Base-by-base conservation (phyloP, 352 stramenopile genomes). In the Peronospora farinosa region DNA sequence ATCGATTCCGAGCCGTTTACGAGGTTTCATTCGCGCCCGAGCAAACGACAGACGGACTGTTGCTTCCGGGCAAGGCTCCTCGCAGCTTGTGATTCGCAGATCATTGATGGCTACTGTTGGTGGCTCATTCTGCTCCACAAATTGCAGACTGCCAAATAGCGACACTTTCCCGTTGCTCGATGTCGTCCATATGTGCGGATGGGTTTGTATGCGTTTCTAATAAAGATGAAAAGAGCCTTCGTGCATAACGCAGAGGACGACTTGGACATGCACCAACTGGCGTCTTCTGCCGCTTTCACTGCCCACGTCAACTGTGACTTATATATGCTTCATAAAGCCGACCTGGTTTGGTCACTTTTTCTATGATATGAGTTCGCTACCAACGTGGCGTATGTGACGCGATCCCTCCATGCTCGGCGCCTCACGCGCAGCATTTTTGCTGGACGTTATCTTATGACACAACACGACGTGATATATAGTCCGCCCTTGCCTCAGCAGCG, bases 1-100 rank as follows among this genome's bases (percentile, higher is more conserved):
- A 40, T 40, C 35, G 50, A 41, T 42, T 52, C 31, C 30, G 27
- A 23, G 25, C 48, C 38, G 28, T 46, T 54, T 38, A 15, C 25
- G 9, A 40, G 38, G 54, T 68, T 68, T 68, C 60, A 28, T 68
- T 68, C 60, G 55, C 60, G 59, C 46, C 47, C 48, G 35, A 64
- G 45, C 46, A 61, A 44, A 57, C 51, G 46, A 65, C 51, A 51
- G 55, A 61, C 39, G 30, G 43, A 17, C 40, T 48, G 12, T 30
- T 27, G 50, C 45, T 54, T 11, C 25, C 7, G 16, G 15, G 23
- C 31, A 25, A 31, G 15, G n/a, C 13, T 30, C 38, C 39, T 50
- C 27, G 21, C 37, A 63, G 40, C 33, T 51, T 31, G 27, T 31
- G 27, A 31, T 31, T 31, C 9, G 6, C 6, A 31, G 6, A 31